A percentile compares a stretch with the other conserved stretches of the same genome.
Evolutionary conservation across 2,329 filamentous ascomycete genomes (phyloP).

Genomic region (Verticillium longisporum): DNA sequence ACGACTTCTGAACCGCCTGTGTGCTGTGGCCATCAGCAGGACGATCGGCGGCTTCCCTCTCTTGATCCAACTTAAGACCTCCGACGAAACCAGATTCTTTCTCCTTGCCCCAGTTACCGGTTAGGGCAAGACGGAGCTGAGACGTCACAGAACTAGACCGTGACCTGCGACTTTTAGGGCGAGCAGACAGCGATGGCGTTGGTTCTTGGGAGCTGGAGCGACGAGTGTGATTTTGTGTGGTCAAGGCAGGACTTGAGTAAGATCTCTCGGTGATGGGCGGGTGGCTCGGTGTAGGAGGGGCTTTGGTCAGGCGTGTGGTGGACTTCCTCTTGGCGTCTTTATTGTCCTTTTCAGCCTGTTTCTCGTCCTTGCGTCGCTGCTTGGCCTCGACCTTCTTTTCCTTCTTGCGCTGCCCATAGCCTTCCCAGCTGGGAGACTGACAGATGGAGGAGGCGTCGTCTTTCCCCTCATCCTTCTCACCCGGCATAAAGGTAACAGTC

Average conservation of each 20-base stretch:
- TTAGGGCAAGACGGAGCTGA: slow-evolving; percentile 4
- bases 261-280: neutral
- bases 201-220: neutral
- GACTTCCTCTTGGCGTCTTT: slow-evolving; percentile 27
- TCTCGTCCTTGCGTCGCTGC: slow-evolving; percentile 34
- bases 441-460: slow-evolving; percentile 46
- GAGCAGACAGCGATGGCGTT: neutral
- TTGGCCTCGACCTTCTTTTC: slow-evolving; percentile 40
- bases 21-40: neutral
- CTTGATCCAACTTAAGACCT: slow-evolving; percentile 31
- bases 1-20: neutral
- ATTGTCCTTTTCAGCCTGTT: slow-evolving; percentile 24
- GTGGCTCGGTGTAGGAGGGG: slow-evolving; percentile 16
- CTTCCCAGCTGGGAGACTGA: slow-evolving; percentile 57
- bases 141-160: slow-evolving; percentile 11
- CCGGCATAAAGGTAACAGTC: slow-evolving; percentile 31
- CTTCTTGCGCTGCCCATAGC: slow-evolving; percentile 45
- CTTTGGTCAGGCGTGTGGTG: slow-evolving; percentile 29
- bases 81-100: slow-evolving; percentile 30
- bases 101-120: slow-evolving; percentile 5
- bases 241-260: neutral
- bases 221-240: neutral
- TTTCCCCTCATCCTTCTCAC: slow-evolving; percentile 21
- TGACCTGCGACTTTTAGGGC: slow-evolving; percentile 5
- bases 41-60: slow-evolving; percentile 22